Percentiles rank a stretch among this genome's conserved stretches.
Conservation (phyloP, 2,329 filamentous ascomycete genomes). For the Colletotrichum sp. region DNA sequence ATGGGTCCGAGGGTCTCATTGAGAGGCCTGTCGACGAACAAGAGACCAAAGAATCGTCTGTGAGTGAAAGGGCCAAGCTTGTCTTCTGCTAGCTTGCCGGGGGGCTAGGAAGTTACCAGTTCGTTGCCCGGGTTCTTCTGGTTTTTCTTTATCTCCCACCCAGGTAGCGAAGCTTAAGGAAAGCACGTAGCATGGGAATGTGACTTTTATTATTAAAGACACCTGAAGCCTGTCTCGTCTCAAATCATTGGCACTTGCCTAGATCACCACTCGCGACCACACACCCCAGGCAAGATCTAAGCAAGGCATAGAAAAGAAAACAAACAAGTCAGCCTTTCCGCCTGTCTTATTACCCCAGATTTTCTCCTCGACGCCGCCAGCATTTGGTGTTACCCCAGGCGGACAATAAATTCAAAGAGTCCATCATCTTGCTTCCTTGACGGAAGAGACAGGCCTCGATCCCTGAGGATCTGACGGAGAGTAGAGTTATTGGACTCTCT, state of each 20-base stretch:
- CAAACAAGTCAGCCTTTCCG: background rate
- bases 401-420: background rate
- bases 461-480: background rate
- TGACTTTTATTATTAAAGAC: background rate
- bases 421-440: background rate
- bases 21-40: background rate
- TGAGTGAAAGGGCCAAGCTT: background rate
- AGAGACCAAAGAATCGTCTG: background rate
- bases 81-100: background rate
- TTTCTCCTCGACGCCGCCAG: background rate
- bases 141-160: background rate
- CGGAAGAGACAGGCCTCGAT: background rate
- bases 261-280: background rate
- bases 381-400: background rate
- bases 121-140: background rate
- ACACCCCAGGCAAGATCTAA: background rate
- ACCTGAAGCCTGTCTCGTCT: background rate
- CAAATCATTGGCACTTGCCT: background rate
- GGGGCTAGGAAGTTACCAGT: background rate
- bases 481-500: background rate
- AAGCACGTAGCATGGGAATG: background rate
- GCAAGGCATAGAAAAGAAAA: background rate
- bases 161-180: background rate
- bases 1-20: background rate
- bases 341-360: constrained; percentile 1